Conservation (phyloP, 331 rosid genomes). For the Telfairia occidentalis region DNA sequence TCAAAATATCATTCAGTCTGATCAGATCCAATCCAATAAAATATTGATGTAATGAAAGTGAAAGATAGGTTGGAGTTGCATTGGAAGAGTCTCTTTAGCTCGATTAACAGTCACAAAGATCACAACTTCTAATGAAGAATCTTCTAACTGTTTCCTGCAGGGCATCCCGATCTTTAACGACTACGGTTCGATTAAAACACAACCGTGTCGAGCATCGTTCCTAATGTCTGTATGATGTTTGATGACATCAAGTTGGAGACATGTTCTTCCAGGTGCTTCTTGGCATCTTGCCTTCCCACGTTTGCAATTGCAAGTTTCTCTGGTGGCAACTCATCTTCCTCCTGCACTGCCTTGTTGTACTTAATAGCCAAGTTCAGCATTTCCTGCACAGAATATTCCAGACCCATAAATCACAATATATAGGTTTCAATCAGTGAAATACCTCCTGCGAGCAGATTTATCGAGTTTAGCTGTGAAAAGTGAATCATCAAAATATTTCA, state of each 20-base stretch:
- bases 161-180: background rate
- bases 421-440: too few species aligned
- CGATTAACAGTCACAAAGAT: background rate
- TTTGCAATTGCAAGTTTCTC: conserved; percentile 94
- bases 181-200: conserved; percentile 40
- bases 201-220: conserved; percentile 91
- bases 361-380: conserved; percentile 70
- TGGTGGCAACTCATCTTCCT: conserved; percentile 88
- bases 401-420: background rate
- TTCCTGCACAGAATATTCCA: conserved; percentile 43
- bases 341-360: conserved; percentile 94
- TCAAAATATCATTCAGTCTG: background rate
- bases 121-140: background rate
- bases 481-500: background rate
- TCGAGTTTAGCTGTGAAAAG: background rate
- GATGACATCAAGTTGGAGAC: conserved; percentile 89
- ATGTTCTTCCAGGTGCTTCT: conserved; percentile 94
- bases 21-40: background rate
- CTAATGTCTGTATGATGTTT: conserved; percentile 87
- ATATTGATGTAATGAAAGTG: background rate
- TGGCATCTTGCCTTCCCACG: conserved; percentile 95
- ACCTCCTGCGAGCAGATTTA: background rate
- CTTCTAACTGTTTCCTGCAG: background rate
- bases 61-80: background rate
- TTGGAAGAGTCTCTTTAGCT: background rate